These are phyloP conservation scores for Cordyceps cateniannulata DNA, from an alignment of 2,329 filamentous ascomycete species.

Conservation along the genomic window DNA sequence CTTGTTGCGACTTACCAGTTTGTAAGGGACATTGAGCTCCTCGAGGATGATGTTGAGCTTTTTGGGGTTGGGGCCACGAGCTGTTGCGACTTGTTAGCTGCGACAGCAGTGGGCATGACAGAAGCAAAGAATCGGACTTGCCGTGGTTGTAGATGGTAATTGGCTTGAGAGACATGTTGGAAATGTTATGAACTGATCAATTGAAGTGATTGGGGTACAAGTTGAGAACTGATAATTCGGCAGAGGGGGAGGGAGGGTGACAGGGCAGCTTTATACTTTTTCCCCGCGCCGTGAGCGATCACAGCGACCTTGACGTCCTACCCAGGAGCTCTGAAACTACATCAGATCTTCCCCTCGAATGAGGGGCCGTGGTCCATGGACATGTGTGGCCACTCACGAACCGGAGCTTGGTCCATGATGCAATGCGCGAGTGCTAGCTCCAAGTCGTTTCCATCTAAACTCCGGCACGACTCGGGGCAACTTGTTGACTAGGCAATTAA, in stretches of 20 bases:
- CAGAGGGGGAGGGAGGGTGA: neutral
- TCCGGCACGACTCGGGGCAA: neutral
- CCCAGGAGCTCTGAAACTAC: neutral
- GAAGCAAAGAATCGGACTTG: neutral
- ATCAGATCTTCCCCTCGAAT: neutral
- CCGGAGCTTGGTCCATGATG: neutral
- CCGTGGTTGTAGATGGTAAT: constrained; percentile 12
- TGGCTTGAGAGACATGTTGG: constrained; percentile 13
- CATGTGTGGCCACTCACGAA: neutral
- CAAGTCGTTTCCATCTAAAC: neutral
- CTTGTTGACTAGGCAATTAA: neutral
- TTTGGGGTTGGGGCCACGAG: constrained; percentile 14
- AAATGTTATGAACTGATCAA: neutral
- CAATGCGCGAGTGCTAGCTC: neutral
- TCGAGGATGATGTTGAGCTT: constrained; percentile 19
- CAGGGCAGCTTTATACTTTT: neutral
- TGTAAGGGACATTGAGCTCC: constrained; percentile 20
- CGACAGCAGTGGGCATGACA: neutral
- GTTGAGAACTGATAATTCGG: neutral
- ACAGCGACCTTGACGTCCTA: neutral
- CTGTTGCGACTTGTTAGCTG: neutral
- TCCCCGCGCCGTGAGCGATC: neutral
- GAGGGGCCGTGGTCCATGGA: neutral
- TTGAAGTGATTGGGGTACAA: neutral
- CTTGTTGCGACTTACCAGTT: constrained; percentile 13